Conservation (phyloP, 2,329 filamentous ascomycete species). For the Coleophoma crateriformis region DNA sequence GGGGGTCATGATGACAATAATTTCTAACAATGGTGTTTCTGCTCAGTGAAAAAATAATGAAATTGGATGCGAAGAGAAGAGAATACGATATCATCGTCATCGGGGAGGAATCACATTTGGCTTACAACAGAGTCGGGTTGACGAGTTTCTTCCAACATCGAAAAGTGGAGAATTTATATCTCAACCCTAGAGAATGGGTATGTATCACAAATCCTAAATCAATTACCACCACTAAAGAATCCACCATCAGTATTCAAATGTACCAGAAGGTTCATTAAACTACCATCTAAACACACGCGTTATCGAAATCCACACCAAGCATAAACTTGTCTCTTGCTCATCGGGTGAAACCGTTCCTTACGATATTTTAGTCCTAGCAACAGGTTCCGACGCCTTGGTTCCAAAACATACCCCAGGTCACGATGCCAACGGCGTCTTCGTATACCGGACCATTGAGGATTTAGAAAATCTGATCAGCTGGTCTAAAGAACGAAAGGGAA, state of each 20-base stretch:
- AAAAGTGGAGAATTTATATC: conserved; percentile 78
- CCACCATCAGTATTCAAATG: conserved; percentile 18
- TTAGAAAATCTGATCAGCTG: conserved; percentile 72
- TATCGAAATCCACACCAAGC: conserved; percentile 56
- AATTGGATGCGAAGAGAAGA: conserved; percentile 68
- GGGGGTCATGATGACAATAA: no score
- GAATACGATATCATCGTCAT: conserved; percentile 82
- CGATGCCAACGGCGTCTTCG: conserved; percentile 78
- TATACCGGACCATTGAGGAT: conserved; percentile 83
- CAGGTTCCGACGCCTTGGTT: conserved; percentile 78
- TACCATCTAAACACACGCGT: conserved; percentile 74
- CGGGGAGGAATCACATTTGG: conserved; percentile 80
- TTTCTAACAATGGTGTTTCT: not conserved
- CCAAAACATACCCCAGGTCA: conserved; percentile 64
- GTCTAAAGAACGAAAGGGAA: conserved; percentile 59
- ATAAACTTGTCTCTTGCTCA: conserved; percentile 65
- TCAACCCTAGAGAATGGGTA: conserved; percentile 82
- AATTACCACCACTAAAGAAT: not conserved
- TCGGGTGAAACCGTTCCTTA: conserved; percentile 67
- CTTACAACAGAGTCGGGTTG: conserved; percentile 86
- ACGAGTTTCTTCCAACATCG: conserved; percentile 87
- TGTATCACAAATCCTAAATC: conserved; percentile 10
- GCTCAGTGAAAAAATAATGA: conserved; percentile 77
- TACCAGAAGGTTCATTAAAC: conserved; percentile 57
- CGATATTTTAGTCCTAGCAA: conserved; percentile 78